Base-by-base conservation (phyloP, 495 filamentous ascomycete genomes). In the Aspergillus leporis region DNA sequence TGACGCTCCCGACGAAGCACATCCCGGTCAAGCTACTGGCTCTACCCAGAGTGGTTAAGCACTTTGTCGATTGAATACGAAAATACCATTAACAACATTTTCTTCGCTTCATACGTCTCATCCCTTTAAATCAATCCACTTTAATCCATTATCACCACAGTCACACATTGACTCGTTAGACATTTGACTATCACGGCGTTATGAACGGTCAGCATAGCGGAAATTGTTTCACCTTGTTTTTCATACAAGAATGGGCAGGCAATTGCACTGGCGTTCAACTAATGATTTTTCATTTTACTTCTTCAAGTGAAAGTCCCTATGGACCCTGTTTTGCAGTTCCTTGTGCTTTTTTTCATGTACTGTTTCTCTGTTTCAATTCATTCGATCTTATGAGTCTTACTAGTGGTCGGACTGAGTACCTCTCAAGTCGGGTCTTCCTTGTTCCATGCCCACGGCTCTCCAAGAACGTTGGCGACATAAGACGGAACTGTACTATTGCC, bases 141-240 rank as follows among this genome's bases (percentile, higher is more conserved):
- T 41, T 41, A 41, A 41, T 41, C 38, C 38, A 12, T 49, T 25
- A 47, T 23, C 16, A 41, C 38, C 38, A 49, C 46, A 49, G 46
- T 49, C 46, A 30, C 25, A 10, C 19, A 14, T 18, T 14, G 46
- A 49, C 38, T 41, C 9, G 16, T 41, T 41, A 41, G 38, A 41
- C 9, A 47, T 47, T 47, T 47, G 21, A 47, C 43, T 47, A 7
- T 9, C 43, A 47, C 43, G 43, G 43, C 43, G 43, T 47, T 47
- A 47, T 47, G 43, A 47, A 47, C 8, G 43, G 43, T 47, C 43
- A 47, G 43, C 43, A 47, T 47, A 47, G 43, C 43, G 43, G 43
- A 22, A 47, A 23, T 22, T 3, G n/a, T 43, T n/a, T 28, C 25
- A 28, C 21, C n/a, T n/a, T n/a, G n/a, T n/a, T 47, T 47, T 47